Conservation (phyloP, 2,329 filamentous ascomycete genomes). For the Fusarium musae region DNA sequence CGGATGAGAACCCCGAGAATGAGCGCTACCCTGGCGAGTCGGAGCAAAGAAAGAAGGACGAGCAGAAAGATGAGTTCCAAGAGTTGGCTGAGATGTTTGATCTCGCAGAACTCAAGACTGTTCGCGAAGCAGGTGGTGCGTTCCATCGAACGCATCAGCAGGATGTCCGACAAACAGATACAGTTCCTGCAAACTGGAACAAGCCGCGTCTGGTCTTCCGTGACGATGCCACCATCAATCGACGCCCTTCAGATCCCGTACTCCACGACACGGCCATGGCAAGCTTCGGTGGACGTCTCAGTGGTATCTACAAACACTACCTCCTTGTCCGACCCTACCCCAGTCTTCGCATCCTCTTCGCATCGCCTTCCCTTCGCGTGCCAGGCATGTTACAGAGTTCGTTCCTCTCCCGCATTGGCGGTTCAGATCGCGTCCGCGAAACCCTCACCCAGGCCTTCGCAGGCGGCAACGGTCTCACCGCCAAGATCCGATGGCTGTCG, state of each 20-base stretch:
- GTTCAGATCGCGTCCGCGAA: constrained; percentile 58
- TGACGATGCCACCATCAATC: constrained; percentile 46
- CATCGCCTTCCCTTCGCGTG: constrained; percentile 73
- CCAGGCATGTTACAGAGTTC: constrained; percentile 73
- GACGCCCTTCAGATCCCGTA: constrained; percentile 35
- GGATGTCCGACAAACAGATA: constrained; percentile 56
- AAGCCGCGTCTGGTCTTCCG: constrained; percentile 56
- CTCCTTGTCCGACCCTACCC: constrained; percentile 74
- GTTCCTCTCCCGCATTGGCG: constrained; percentile 65
- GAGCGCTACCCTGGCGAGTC: constrained; percentile 37
- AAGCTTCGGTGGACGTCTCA: constrained; percentile 43
- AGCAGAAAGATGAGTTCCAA: constrained; percentile 67
- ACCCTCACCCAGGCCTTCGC: constrained; percentile 68
- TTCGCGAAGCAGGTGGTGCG: constrained; percentile 70
- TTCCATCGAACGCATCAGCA: constrained; percentile 60
- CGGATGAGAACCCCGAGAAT: constrained; percentile 44
- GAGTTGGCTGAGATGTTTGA: constrained; percentile 78
- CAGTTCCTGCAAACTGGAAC: constrained; percentile 49
- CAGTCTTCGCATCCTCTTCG: constrained; percentile 74
- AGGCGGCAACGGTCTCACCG: constrained; percentile 76
- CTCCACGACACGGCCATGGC: constrained; percentile 24
- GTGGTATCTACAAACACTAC: constrained; percentile 62
- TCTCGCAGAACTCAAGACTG: constrained; percentile 71
- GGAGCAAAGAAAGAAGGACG: not conserved
- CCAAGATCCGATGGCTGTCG: constrained; percentile 76